A percentile compares a stretch with the other conserved stretches of the same genome.
These are phyloP conservation scores for Penicillium nucicola DNA, from an alignment of 495 filamentous ascomycete genomes.

Conservation along the genomic window DNA sequence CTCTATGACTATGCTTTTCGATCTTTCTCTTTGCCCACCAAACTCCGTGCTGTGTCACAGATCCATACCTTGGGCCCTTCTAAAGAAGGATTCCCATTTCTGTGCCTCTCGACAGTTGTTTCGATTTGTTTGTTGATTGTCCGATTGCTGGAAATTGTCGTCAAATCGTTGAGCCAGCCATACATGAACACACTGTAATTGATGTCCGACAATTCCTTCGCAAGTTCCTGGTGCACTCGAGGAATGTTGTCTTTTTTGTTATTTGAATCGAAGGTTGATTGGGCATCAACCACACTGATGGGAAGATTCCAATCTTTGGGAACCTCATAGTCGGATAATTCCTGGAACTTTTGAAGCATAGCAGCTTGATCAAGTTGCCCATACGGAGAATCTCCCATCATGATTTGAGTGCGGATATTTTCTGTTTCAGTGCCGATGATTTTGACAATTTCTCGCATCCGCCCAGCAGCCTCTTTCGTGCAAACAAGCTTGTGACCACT, in stretches of 20 bases:
- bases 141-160: slow-evolving; percentile 67
- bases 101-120: slow-evolving; percentile 40
- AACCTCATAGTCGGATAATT: slow-evolving; percentile 49
- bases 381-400: slow-evolving; percentile 42
- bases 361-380: slow-evolving; percentile 19
- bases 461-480: slow-evolving; percentile 57
- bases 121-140: slow-evolving; percentile 63
- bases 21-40: slow-evolving; percentile 61
- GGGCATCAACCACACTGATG: slow-evolving; percentile 42
- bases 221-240: slow-evolving; percentile 36
- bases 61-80: slow-evolving; percentile 60
- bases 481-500: slow-evolving; percentile 52
- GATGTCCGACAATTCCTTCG: slow-evolving; percentile 52
- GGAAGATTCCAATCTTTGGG: slow-evolving; percentile 51
- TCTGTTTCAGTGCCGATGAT: slow-evolving; percentile 65
- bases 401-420: slow-evolving; percentile 49
- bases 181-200: slow-evolving; percentile 67
- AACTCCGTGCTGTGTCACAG: slow-evolving; percentile 60
- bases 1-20: slow-evolving; percentile 28
- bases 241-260: slow-evolving; percentile 32
- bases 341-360: slow-evolving; percentile 40
- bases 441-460: slow-evolving; percentile 66
- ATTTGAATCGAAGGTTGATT: slow-evolving; percentile 26
- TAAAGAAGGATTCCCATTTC: slow-evolving; percentile 35
- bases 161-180: slow-evolving; percentile 58